Evolutionary conservation across 495 filamentous ascomycete genomes (phyloP).

Genomic region (Hypoxylon lenormandii): DNA sequence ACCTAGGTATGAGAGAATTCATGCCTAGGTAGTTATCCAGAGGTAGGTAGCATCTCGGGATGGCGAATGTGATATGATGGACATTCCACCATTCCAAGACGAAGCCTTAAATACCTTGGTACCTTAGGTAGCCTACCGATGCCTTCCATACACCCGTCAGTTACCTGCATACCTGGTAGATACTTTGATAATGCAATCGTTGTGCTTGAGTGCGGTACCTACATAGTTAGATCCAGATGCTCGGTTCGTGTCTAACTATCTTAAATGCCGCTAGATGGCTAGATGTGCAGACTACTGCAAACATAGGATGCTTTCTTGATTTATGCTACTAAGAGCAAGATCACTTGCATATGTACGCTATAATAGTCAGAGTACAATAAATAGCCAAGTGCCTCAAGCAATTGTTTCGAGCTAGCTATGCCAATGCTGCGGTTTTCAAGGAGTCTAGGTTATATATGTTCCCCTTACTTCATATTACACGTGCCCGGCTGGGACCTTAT

Average conservation of each 20-base stretch:
- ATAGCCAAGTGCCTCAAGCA: not conserved
- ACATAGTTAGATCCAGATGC: slow-evolving; percentile 29
- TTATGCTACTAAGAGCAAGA: slow-evolving; percentile 21
- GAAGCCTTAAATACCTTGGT: slow-evolving; percentile 37
- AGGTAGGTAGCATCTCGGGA: not conserved
- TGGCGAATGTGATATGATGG: not conserved
- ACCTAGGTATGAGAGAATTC: not conserved
- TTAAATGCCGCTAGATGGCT: slow-evolving; percentile 24
- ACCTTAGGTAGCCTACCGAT: too few species aligned
- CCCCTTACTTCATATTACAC: slow-evolving; percentile 1
- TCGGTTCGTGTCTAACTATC: slow-evolving; percentile 40
- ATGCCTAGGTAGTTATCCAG: too few species aligned
- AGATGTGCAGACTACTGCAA: slow-evolving; percentile 34
- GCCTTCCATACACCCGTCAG: not conserved
- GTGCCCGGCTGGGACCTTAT: not conserved
- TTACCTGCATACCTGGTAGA: too few species aligned
- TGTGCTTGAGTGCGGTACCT: slow-evolving; percentile 10
- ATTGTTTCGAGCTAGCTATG: not conserved
- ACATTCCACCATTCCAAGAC: not conserved
- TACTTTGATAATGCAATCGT: slow-evolving; percentile 26
- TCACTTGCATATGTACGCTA: slow-evolving; percentile 8
- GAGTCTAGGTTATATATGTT: not conserved
- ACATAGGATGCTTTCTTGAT: slow-evolving; percentile 29
- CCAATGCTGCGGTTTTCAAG: not conserved
- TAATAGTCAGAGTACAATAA: not conserved